phyloP scores from a whole-genome alignment of 1,284 basidiomycete species.

The Austroboletus novae-zelandiae region DNA sequence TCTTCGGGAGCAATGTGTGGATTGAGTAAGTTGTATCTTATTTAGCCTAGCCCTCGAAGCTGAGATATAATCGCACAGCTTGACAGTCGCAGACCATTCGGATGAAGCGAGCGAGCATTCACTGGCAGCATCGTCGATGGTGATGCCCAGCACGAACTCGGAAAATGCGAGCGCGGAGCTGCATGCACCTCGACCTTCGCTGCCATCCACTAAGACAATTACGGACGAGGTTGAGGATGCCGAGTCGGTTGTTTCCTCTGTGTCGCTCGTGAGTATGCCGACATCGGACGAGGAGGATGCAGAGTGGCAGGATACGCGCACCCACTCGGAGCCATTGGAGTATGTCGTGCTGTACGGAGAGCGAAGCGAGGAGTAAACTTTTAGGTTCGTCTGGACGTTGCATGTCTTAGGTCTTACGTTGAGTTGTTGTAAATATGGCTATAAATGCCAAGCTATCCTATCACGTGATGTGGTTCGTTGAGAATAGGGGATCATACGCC shows the following conservation, averaged over 20 bases:
- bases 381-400: neutral
- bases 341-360: constrained; percentile 73
- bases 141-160: constrained; percentile 56
- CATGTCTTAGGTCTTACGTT: neutral
- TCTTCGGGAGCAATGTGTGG: constrained; percentile 77
- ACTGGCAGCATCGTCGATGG: constrained; percentile 66
- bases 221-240: constrained; percentile 51
- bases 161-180: constrained; percentile 5
- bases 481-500: constrained; percentile 6
- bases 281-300: constrained; percentile 48
- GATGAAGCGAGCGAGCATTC: constrained; percentile 44
- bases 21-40: constrained; percentile 52
- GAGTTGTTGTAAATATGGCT: neutral
- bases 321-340: constrained; percentile 47
- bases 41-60: neutral
- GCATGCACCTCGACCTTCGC: constrained; percentile 14
- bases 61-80: constrained; percentile 38
- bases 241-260: constrained; percentile 50
- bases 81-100: constrained; percentile 54
- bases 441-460: neutral
- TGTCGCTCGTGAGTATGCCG: constrained; percentile 61
- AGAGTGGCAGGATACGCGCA: constrained; percentile 61
- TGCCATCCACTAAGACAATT: constrained; percentile 35
- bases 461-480: constrained; percentile 11
- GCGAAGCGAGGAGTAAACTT: constrained; percentile 45